Evolutionary conservation across 2,329 filamentous ascomycete genomes (phyloP), one percentile per base, ranked within the genome.

Genomic region (Hymenoscyphus scutula): DNA sequence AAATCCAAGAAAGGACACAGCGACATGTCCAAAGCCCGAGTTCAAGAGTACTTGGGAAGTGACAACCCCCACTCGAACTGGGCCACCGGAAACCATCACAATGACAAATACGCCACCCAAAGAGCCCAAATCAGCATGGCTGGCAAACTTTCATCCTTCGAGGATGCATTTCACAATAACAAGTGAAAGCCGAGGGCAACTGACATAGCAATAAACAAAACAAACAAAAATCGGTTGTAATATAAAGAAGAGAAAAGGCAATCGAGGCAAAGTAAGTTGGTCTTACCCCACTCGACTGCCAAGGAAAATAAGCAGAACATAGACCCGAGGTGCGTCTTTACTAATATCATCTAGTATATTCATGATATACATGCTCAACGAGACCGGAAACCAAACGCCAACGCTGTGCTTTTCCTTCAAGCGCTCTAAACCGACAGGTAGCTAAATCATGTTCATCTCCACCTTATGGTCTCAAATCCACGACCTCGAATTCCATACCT

Each of bases 401-500:
- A 62, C 64, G 64, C 64, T 65, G 59, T 65, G 62, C 56, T 55
- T 19, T 19, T n/a, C 13, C 5, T 25, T 23, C 45, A 10, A 51
- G 19, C 2, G 23, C 19, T 11, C 5, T 30, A 56, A 51, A 59
- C n/a, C 25, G 57, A 59, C 61, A 25, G 11, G 23, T 57, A 58
- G 41, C 57, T 19, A 51, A 13, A 54, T 11, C 48, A 54, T 54
- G n/a, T 53, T 51, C 13, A 17, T 34, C 19, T 34, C 23, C 27
- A 32, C 32, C 5, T 32, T 32, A 8, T 8, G 73, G 70, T 51
- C 82, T 76, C 74, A 90, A 77, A 76, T 91, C 88, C 54, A 89
- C 84, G 41, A 89, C 81, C 71, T 89, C 82, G 72, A 89, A 88
- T 62, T 80, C 77, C 67, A 84, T 73, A 2, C 82, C 80, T n/a